Conservation (phyloP, 345 rosid species). For the Eucalyptus leucophloia region DNA sequence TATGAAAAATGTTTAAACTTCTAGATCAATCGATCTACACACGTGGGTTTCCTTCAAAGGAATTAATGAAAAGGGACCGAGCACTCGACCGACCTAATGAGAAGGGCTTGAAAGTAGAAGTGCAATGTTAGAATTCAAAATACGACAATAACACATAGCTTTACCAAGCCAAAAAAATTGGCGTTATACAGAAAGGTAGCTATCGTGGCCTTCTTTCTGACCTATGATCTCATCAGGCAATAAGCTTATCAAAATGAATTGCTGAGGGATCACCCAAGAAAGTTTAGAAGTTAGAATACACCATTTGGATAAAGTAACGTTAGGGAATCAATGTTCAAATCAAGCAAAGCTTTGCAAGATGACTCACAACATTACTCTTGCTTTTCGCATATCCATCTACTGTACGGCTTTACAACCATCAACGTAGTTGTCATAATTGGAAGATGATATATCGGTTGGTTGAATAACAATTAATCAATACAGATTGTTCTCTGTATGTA, state of each 20-base stretch:
- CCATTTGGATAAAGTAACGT: neutral
- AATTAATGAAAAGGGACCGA: neutral
- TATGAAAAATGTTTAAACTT: neutral
- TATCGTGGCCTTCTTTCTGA: neutral
- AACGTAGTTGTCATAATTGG: neutral
- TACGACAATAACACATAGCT: neutral
- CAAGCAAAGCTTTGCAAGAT: neutral
- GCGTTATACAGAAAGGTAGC: neutral
- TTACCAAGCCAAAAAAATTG: neutral
- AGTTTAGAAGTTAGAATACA: neutral
- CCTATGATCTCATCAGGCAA: neutral
- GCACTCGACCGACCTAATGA: neutral
- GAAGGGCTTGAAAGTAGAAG: neutral
- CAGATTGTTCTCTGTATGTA: neutral
- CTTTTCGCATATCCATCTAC: neutral
- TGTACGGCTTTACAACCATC: neutral
- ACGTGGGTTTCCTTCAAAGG: neutral
- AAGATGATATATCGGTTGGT: neutral
- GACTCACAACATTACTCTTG: neutral
- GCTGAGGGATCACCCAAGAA: neutral
- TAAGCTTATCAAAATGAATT: neutral
- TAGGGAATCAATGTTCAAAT: neutral
- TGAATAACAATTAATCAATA: neutral
- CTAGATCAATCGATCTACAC: neutral
- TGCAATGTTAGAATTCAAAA: neutral